Base-by-base conservation (phyloP, 768 basidiomycete species). In the Sarcodon aspratus region DNA sequence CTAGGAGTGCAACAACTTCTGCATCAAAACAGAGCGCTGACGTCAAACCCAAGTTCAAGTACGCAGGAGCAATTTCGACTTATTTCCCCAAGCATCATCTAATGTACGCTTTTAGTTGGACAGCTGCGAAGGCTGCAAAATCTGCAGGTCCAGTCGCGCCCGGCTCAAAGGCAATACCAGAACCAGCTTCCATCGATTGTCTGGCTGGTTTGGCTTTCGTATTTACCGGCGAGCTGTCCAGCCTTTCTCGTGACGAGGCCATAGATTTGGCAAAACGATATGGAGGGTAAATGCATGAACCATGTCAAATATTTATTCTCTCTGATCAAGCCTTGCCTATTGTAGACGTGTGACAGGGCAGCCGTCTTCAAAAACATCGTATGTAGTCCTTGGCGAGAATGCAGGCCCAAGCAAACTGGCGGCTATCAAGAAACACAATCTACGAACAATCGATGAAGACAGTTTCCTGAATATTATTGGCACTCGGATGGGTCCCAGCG, bases 151-250 rank as follows among this genome's bases (percentile, higher is more conserved):
- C 82, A 0, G 61, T 69, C n/a, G 69, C 67, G 45, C 69, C 70
- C 1, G 82, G 82, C 0, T 73, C 75, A 13, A 83, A 80, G 59
- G 61, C 69, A 11, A 67, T 84, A 5, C 85, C 85, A 0, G 76
- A 84, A 21, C 69, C 71, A n/a, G 84, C 76, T 11, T 74, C 88
- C 17, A 87, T 88, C 0, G 80, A 91, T 40, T 91, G 88, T 59
- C 71, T 99, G 8, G 76, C 82, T 0, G 94, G 94, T 0, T 71
- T 98, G 18, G 75, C 90, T 0, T 85, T 99, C 59, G 95, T 99
- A 17, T 99, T 99, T 55, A 98, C 96, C 0, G 96, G 94, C 12
- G 95, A 99, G 57, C 66, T 98, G 43, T 78, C 74, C 44, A 85
- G 84, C 50, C 80, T 98, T 54, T 81, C 89, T 1, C 75, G 96